These are phyloP conservation scores for Bipolaris sorokiniana DNA, from an alignment of 2,329 filamentous ascomycete species.

Conservation along the genomic window DNA sequence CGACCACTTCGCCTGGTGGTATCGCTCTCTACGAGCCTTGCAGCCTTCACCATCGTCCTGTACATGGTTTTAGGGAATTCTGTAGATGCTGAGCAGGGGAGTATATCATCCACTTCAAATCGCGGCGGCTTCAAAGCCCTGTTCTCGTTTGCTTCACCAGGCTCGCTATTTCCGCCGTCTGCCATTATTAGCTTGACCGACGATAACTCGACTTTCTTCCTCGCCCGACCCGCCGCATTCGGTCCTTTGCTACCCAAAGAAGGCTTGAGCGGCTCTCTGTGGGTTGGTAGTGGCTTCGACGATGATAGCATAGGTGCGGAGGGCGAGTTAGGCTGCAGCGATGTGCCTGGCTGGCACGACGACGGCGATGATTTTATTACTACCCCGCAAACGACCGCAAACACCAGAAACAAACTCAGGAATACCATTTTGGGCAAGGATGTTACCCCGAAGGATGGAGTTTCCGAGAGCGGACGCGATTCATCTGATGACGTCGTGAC, in stretches of 20 bases:
- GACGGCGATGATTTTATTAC: constrained; percentile 34
- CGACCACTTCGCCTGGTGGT: constrained; percentile 49
- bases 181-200: constrained; percentile 96
- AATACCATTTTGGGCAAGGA: neutral
- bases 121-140: constrained; percentile 49
- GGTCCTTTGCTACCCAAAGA: constrained; percentile 76
- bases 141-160: constrained; percentile 63
- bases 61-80: constrained; percentile 44
- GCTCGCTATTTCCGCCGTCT: constrained; percentile 91
- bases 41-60: constrained; percentile 53
- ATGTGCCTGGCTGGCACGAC: constrained; percentile 86
- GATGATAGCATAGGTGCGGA: constrained; percentile 73
- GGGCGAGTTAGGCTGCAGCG: constrained; percentile 92
- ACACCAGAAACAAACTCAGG: neutral
- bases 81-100: constrained; percentile 25
- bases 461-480: neutral
- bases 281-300: constrained; percentile 90
- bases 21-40: constrained; percentile 52
- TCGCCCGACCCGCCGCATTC: constrained; percentile 91
- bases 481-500: constrained; percentile 28
- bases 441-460: constrained; percentile 7
- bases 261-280: constrained; percentile 86
- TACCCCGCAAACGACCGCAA: constrained; percentile 10
- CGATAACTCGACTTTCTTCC: constrained; percentile 97
- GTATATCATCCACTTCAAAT: constrained; percentile 29